Percentiles rank a stretch among this genome's conserved stretches.
Conservation (phyloP, 2,329 filamentous ascomycete genomes). For the Paecilomyces formosus region DNA sequence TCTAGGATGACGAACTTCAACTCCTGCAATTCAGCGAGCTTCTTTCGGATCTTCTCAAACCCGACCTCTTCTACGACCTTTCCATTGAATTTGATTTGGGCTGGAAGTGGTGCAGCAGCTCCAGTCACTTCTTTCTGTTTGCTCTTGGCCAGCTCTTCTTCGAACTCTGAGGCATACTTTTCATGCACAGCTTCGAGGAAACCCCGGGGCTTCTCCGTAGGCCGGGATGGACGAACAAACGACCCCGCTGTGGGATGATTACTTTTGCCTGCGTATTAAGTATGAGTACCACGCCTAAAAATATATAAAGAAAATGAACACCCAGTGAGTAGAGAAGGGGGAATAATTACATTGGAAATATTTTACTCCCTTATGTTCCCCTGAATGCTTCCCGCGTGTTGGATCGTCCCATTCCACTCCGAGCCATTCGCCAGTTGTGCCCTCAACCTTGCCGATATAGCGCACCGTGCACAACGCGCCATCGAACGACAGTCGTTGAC, state of each 20-base stretch:
- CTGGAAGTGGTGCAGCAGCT: slow-evolving; percentile 21
- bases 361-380: slow-evolving; percentile 66
- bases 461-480: slow-evolving; percentile 74
- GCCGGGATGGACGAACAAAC: slow-evolving; percentile 73
- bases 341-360: slow-evolving; percentile 69
- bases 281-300: slow-evolving; percentile 9
- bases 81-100: slow-evolving; percentile 62
- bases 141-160: slow-evolving; percentile 21
- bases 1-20: slow-evolving; percentile 78
- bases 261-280: slow-evolving; percentile 45
- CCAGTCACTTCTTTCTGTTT: background rate
- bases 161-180: slow-evolving; percentile 68
- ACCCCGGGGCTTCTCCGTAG: slow-evolving; percentile 58
- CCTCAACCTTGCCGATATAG: slow-evolving; percentile 69
- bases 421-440: slow-evolving; percentile 74
- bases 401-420: slow-evolving; percentile 96
- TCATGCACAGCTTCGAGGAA: slow-evolving; percentile 73
- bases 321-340: slow-evolving; percentile 4
- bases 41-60: slow-evolving; percentile 81
- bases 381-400: slow-evolving; percentile 80
- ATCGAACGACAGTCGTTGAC: slow-evolving; percentile 74
- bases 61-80: slow-evolving; percentile 92
- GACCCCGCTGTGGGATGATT: slow-evolving; percentile 67
- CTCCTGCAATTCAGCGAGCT: slow-evolving; percentile 69
- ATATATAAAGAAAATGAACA: slow-evolving; percentile 1